Conservation (phyloP, 2,329 filamentous ascomycete species). For the Chaetomium strumarium region DNA sequence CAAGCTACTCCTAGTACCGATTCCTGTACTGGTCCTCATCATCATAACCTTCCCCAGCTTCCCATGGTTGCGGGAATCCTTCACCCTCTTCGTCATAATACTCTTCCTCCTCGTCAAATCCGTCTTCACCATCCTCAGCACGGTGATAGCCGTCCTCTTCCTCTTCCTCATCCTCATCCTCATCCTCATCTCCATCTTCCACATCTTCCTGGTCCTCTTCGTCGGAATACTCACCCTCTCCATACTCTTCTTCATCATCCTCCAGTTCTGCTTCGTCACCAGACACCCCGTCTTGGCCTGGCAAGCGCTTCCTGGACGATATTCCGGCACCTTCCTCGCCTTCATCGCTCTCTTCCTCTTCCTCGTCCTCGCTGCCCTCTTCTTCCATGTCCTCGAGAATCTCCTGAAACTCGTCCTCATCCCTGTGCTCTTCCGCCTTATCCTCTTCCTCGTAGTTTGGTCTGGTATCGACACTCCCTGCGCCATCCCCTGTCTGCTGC, state of each 20-base stretch:
- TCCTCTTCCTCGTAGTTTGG: conserved; percentile 11
- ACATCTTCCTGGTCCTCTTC: conserved; percentile 20
- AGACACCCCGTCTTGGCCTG: background rate
- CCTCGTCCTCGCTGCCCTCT: conserved; percentile 17
- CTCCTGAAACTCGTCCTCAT: conserved; percentile 12
- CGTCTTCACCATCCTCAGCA: conserved; percentile 28
- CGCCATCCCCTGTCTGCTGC: background rate
- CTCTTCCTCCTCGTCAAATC: conserved; percentile 17
- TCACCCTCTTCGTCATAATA: conserved; percentile 21
- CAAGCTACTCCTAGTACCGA: background rate
- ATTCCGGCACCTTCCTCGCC: background rate
- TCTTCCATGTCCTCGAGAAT: conserved; percentile 18
- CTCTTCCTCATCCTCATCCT: conserved; percentile 26
- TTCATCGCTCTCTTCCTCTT: conserved; percentile 11
- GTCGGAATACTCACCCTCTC: conserved; percentile 17
- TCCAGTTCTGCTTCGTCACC: conserved; percentile 17
- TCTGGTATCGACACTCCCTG: background rate
- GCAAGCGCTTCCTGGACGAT: background rate
- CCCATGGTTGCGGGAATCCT: conserved; percentile 14
- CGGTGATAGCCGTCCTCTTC: conserved; percentile 27
- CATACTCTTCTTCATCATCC: conserved; percentile 20
- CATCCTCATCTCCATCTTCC: conserved; percentile 19
- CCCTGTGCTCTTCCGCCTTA: conserved; percentile 12
- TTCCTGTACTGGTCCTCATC: background rate
- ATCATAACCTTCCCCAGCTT: conserved; percentile 18